Percentiles rank a stretch among this genome's conserved stretches.
These are phyloP conservation scores for Agaricus blazei DNA, from an alignment of 768 basidiomycete genomes.

Conservation along the genomic window DNA sequence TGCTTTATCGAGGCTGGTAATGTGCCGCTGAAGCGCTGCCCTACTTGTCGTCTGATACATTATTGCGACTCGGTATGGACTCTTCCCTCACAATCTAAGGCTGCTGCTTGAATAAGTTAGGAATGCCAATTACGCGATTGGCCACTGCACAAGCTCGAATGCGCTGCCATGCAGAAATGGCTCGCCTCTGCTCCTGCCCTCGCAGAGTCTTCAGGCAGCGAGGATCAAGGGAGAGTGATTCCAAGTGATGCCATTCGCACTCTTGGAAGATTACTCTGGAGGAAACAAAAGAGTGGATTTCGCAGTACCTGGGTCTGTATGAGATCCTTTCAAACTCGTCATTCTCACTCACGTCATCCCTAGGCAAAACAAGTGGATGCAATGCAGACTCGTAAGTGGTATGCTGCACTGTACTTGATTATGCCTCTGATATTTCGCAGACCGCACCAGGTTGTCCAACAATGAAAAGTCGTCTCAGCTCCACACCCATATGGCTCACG, in stretches of 20 bases:
- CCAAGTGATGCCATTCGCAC: slow-evolving; percentile 80
- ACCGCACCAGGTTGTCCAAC: slow-evolving; percentile 47
- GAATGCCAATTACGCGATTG: slow-evolving; percentile 72
- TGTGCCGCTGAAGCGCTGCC: slow-evolving; percentile 58
- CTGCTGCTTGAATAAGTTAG: slow-evolving; percentile 24
- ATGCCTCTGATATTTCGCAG: slow-evolving; percentile 26
- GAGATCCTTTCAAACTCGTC: background rate
- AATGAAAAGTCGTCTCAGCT: slow-evolving; percentile 31
- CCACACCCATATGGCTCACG: slow-evolving; percentile 68
- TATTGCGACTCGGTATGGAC: slow-evolving; percentile 75
- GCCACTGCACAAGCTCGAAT: slow-evolving; percentile 75
- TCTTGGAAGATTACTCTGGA: slow-evolving; percentile 73
- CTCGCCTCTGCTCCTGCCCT: slow-evolving; percentile 34
- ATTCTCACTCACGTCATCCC: background rate
- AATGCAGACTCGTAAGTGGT: slow-evolving; percentile 71
- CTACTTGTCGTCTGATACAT: slow-evolving; percentile 58
- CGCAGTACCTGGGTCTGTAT: slow-evolving; percentile 53
- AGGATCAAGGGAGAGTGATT: slow-evolving; percentile 21
- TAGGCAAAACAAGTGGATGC: slow-evolving; percentile 60
- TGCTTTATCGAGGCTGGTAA: slow-evolving; percentile 44
- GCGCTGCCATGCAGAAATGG: slow-evolving; percentile 61
- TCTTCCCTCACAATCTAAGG: slow-evolving; percentile 3
- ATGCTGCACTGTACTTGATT: background rate
- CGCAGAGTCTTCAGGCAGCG: background rate
- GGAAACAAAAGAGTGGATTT: slow-evolving; percentile 47